Evolutionary conservation across 257 asterid genomes (phyloP).

Genomic region (Solanum gracilifrons): DNA sequence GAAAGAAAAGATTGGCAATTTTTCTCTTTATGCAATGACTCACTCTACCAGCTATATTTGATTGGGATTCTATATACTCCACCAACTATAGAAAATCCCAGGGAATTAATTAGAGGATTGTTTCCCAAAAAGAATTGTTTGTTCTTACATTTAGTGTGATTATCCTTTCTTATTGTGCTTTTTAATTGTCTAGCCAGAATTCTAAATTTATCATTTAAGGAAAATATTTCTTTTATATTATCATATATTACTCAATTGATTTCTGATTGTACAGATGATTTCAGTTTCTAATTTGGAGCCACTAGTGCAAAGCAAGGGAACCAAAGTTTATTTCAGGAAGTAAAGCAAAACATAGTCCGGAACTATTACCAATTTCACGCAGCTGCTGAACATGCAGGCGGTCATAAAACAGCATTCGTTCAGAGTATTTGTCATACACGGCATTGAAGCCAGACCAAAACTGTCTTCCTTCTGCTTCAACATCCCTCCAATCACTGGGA

Average conservation of each 20-base stretch:
- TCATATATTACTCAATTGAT: not conserved
- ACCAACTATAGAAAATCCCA: not conserved
- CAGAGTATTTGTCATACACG: constrained; percentile 64
- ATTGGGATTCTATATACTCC: not conserved
- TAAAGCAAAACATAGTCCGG: not conserved
- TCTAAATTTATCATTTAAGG: not conserved
- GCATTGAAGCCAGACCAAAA: constrained; percentile 93
- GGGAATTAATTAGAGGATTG: not conserved
- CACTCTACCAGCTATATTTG: not conserved
- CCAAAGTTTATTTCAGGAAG: not conserved
- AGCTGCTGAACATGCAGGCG: constrained; percentile 66
- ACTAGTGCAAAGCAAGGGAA: not conserved
- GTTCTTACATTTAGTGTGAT: not conserved
- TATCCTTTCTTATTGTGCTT: not conserved
- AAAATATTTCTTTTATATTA: not conserved
- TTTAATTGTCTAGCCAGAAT: not conserved
- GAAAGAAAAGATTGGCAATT: not conserved
- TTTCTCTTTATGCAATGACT: not conserved
- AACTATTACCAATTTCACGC: constrained; percentile 60
- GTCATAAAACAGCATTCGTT: constrained; percentile 68
- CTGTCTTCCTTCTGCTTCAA: constrained; percentile 72
- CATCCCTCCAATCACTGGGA: constrained; percentile 67
- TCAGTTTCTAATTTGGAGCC: not conserved
- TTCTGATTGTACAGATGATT: not conserved
- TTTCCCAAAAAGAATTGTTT: not conserved